Conservation (phyloP, 805 yeast species). For the Saccharomyces mikatae region DNA sequence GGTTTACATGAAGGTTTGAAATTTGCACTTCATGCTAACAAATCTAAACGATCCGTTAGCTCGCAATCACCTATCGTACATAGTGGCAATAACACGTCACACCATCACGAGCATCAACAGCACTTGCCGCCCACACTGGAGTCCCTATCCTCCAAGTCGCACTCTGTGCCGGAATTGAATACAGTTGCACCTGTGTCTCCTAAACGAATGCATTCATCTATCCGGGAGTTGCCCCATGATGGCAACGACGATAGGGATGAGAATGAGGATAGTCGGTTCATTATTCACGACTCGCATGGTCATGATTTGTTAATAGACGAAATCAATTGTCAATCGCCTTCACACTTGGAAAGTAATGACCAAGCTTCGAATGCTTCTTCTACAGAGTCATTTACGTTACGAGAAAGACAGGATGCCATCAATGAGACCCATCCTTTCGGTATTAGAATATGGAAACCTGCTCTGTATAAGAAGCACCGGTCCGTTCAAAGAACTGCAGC, state of each 20-base stretch:
- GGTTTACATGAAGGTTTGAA: conserved; percentile 68
- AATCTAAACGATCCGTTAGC: neutral
- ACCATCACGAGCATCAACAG: neutral
- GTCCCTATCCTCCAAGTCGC: conserved; percentile 4
- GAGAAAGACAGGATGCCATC: conserved; percentile 93
- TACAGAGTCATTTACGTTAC: conserved; percentile 73
- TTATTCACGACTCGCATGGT: conserved; percentile 13
- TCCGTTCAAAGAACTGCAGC: conserved; percentile 89
- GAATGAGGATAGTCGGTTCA: conserved; percentile 5
- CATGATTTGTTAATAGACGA: conserved; percentile 14
- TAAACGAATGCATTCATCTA: neutral
- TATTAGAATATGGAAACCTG: conserved; percentile 97
- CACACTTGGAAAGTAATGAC: conserved; percentile 28
- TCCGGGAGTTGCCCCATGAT: neutral
- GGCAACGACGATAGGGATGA: neutral
- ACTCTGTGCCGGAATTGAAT: neutral
- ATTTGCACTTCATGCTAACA: conserved; percentile 30
- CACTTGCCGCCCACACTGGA: conserved; percentile 1
- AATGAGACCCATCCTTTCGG: conserved; percentile 97
- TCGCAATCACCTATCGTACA: neutral
- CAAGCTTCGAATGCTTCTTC: conserved; percentile 34
- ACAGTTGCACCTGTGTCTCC: neutral
- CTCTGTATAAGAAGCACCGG: conserved; percentile 83
- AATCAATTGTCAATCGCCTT: neutral
- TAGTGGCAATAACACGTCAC: conserved; percentile 23